Conservation (phyloP, 495 filamentous ascomycete genomes). For the Neurospora sp. region DNA sequence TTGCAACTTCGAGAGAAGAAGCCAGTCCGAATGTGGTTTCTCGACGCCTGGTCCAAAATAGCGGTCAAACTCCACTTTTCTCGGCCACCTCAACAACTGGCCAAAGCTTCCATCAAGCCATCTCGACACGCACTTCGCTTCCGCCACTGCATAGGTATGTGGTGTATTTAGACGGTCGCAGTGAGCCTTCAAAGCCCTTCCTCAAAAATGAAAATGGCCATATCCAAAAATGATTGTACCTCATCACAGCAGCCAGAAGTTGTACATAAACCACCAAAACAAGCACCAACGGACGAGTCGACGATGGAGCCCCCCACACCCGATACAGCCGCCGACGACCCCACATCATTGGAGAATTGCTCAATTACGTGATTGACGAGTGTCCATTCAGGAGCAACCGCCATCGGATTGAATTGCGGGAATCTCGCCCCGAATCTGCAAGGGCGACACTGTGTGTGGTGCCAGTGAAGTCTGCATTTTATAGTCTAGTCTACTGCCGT, state of each 20-base stretch:
- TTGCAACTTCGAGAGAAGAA: background rate
- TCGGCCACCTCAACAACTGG: background rate
- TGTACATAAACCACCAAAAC: background rate
- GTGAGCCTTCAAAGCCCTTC: background rate
- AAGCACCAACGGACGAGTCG: background rate
- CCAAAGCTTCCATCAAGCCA: background rate
- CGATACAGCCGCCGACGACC: background rate
- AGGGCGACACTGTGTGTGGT: background rate
- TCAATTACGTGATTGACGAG: background rate
- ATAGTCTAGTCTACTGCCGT: background rate
- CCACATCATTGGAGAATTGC: background rate
- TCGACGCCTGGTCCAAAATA: background rate
- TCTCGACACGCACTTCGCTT: background rate
- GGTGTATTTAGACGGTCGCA: background rate
- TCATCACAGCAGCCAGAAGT: background rate
- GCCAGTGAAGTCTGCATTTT: background rate
- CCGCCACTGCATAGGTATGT: background rate
- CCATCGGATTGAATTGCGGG: background rate
- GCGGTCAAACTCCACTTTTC: background rate
- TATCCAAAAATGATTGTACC: background rate
- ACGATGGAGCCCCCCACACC: background rate
- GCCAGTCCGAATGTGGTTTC: background rate
- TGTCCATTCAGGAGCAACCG: background rate
- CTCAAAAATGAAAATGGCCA: background rate
- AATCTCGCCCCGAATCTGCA: background rate